phyloP scores from a whole-genome alignment of 192 early-diverging fungal species.

The Gigaspora rosea region DNA sequence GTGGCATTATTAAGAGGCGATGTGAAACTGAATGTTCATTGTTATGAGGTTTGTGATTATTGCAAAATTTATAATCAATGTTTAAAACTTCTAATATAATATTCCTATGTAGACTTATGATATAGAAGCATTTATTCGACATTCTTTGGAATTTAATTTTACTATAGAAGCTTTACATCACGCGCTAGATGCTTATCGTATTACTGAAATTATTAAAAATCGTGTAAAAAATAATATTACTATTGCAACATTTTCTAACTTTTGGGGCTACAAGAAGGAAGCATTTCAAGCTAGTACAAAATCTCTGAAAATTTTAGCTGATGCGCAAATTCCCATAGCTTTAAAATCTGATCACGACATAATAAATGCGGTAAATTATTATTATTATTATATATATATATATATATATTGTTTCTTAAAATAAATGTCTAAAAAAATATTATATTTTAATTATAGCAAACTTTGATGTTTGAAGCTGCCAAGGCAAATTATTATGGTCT shows the following conservation, averaged over 20 bases:
- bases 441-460: conserved; percentile 39
- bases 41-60: conserved; percentile 50
- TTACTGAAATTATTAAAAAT: conserved; percentile 60
- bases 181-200: conserved; percentile 72
- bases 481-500: conserved; percentile 75
- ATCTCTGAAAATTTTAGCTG: conserved; percentile 58
- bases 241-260: conserved; percentile 68
- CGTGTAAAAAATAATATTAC: conserved; percentile 64
- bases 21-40: conserved; percentile 72
- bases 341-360: conserved; percentile 82
- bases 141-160: conserved; percentile 74
- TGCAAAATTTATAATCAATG: background rate
- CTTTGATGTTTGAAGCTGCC: conserved; percentile 77
- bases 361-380: conserved; percentile 52
- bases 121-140: conserved; percentile 72
- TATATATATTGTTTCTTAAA: too few relatives aligned
- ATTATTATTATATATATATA: too few relatives aligned
- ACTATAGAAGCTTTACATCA: conserved; percentile 76
- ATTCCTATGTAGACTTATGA: conserved; percentile 49
- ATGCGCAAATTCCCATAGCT: conserved; percentile 72
- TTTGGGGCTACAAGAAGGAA: conserved; percentile 77
- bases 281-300: conserved; percentile 66
- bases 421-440: background rate
- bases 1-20: conserved; percentile 71
- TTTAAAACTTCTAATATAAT: background rate